Evolutionary conservation across 2,329 filamentous ascomycete genomes (phyloP).

Genomic region (Ophiocordyceps unilateralis): DNA sequence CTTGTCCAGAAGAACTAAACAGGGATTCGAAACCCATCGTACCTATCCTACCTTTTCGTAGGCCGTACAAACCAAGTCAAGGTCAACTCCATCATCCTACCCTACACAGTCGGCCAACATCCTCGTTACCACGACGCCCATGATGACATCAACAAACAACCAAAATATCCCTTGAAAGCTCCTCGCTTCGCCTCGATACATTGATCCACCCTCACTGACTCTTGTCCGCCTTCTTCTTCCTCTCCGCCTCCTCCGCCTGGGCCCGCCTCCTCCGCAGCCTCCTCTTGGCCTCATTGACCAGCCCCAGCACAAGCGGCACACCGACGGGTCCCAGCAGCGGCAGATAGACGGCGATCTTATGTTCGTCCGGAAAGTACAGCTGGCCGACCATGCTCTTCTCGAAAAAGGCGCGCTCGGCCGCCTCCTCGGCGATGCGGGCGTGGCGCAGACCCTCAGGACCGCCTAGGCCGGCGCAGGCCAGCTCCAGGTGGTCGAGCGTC

Average conservation of each 20-base stretch:
- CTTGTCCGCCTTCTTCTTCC: conserved; percentile 6
- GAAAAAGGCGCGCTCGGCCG: conserved; percentile 90
- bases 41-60: too few relatives aligned
- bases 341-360: conserved; percentile 92
- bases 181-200: too few relatives aligned
- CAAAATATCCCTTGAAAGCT: too few relatives aligned
- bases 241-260: conserved; percentile 21
- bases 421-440: conserved; percentile 69
- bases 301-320: conserved; percentile 71
- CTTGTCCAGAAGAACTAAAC: too few relatives aligned
- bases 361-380: conserved; percentile 95
- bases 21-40: too few relatives aligned
- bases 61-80: too few relatives aligned
- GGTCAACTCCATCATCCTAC: too few relatives aligned
- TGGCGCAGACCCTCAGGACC: conserved; percentile 53
- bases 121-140: too few relatives aligned
- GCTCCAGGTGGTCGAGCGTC: conserved; percentile 60
- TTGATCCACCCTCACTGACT: not conserved
- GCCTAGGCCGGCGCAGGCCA: conserved; percentile 57
- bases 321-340: conserved; percentile 80
- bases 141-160: too few relatives aligned
- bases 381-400: conserved; percentile 99
- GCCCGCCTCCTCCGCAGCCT: conserved; percentile 30
- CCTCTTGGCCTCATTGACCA: conserved; percentile 63
- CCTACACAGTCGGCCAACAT: too few relatives aligned